Percentiles rank a stretch among this genome's conserved stretches.
phyloP scores from a whole-genome alignment of 208 protist species.

The Tritrichomonas foetus region DNA sequence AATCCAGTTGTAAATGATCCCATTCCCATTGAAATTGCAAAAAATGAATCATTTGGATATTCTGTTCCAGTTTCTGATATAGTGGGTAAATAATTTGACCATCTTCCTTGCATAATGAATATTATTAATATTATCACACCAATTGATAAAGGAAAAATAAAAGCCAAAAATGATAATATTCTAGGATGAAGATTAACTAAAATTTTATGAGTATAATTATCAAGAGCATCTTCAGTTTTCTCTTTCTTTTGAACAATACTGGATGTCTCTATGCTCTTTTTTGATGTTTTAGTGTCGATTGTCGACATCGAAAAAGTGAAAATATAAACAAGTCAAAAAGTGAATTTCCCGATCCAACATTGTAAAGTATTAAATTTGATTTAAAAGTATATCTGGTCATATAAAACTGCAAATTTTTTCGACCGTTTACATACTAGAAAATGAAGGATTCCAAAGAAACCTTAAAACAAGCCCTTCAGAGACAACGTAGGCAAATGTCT shows the following conservation, averaged over 20 bases:
- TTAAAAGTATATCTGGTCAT: too few species aligned
- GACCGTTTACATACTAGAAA: neutral
- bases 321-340: too few species aligned
- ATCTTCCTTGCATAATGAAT: neutral
- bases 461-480: neutral
- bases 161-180: neutral
- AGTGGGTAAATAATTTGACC: neutral
- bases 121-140: neutral
- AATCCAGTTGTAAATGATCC: neutral
- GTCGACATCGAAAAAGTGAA: too few species aligned
- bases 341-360: too few species aligned
- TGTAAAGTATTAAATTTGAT: too few species aligned
- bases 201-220: neutral
- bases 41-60: neutral
- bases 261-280: too few species aligned
- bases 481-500: neutral
- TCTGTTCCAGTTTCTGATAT: conserved; percentile 36
- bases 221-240: too few species aligned
- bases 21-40: neutral
- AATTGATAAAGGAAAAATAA: neutral
- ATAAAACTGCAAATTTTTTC: too few species aligned
- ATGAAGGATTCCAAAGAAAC: neutral
- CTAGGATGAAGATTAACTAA: neutral
- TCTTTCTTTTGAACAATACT: too few species aligned
- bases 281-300: too few species aligned